Evolutionary conservation across 345 rosid genomes (phyloP).

Genomic region (Mercurialis annua): DNA sequence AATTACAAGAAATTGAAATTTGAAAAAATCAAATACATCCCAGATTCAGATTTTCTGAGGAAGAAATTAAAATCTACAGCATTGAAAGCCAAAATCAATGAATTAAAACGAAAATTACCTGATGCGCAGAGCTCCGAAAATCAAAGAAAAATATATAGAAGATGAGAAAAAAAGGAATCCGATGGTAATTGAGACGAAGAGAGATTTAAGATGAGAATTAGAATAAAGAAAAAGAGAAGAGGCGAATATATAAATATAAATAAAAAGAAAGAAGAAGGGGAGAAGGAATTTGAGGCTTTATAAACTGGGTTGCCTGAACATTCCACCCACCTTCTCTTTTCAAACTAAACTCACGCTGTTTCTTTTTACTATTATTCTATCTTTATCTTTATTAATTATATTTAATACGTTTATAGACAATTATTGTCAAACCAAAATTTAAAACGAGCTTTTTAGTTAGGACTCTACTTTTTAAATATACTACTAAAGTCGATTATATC

Average conservation of each 20-base stretch:
- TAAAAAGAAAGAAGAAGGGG: background rate
- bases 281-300: background rate
- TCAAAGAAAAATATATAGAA: background rate
- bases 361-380: background rate
- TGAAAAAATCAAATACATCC: background rate
- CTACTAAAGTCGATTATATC: too few species aligned
- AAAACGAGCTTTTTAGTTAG: background rate
- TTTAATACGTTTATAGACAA: background rate
- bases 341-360: background rate
- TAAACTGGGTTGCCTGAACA: conserved; percentile 15
- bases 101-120: too few species aligned
- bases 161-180: background rate
- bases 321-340: conserved; percentile 33
- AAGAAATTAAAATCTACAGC: too few species aligned
- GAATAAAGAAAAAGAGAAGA: background rate
- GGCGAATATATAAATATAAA: background rate
- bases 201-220: too few species aligned
- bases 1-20: background rate
- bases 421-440: background rate
- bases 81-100: too few species aligned
- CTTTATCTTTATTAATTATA: conserved; percentile 6
- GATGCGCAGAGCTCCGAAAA: too few species aligned
- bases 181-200: background rate
- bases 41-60: too few species aligned
- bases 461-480: background rate